phyloP scores from a whole-genome alignment of 371 early-diverging fungal genomes.

The Circinella minor region DNA sequence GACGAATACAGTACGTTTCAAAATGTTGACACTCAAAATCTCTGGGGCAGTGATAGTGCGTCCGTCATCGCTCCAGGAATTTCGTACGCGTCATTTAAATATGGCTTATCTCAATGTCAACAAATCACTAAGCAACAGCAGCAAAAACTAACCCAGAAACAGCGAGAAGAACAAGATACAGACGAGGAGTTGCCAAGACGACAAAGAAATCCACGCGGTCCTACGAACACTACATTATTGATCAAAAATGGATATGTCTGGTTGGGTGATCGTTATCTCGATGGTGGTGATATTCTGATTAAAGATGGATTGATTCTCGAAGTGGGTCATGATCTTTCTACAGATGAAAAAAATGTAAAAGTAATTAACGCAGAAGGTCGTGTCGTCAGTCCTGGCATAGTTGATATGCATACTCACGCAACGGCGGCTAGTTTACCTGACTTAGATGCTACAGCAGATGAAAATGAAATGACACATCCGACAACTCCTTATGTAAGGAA shows the following conservation, averaged over 20 bases:
- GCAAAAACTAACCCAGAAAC: slow-evolving; percentile 22
- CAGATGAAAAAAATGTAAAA: background rate
- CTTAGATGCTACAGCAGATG: slow-evolving; percentile 59
- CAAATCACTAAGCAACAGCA: background rate
- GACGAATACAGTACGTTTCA: background rate
- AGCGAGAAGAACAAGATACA: slow-evolving; percentile 15
- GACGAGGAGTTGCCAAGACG: slow-evolving; percentile 12
- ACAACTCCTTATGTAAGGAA: slow-evolving; percentile 60
- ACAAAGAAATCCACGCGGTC: slow-evolving; percentile 45
- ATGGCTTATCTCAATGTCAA: slow-evolving; percentile 53
- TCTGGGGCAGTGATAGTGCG: slow-evolving; percentile 23
- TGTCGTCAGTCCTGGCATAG: slow-evolving; percentile 80
- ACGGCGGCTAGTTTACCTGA: slow-evolving; percentile 66
- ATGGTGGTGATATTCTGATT: slow-evolving; percentile 68
- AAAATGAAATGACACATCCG: slow-evolving; percentile 75
- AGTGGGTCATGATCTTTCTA: slow-evolving; percentile 27
- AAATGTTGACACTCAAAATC: slow-evolving; percentile 6
- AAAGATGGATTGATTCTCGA: slow-evolving; percentile 62
- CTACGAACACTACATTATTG: slow-evolving; percentile 34
- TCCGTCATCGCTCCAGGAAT: slow-evolving; percentile 49
- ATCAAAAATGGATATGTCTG: slow-evolving; percentile 63
- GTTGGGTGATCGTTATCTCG: slow-evolving; percentile 48
- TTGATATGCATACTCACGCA: slow-evolving; percentile 84
- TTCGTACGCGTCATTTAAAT: slow-evolving; percentile 42
- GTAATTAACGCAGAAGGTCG: slow-evolving; percentile 70